Evolutionary conservation across 495 filamentous ascomycete genomes (phyloP), one percentile per base, ranked within the genome.

Genomic region (Jackrogersella minutella): DNA sequence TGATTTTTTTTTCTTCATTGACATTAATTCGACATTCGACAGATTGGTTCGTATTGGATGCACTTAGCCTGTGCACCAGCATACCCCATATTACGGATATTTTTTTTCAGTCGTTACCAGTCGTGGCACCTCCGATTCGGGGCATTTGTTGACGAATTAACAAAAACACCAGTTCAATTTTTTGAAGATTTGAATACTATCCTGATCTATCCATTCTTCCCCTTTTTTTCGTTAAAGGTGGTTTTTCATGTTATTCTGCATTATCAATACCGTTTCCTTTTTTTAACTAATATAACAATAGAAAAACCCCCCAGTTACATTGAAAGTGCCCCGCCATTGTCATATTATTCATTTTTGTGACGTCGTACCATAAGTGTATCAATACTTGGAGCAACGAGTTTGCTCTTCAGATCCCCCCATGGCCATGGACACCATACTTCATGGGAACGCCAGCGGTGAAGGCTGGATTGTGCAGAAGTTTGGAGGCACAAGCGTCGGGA

Each of bases 391-490:
- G 31, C n/a, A 24, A 37, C 37, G 22, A 44, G 36, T 43, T 52
- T 41, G 34, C 28, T 53, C 34, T 26, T 44, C 10, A 3, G 44
- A 3, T 30, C 11, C 36, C 36, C 33, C 19, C 31, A 41, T 44
- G 51, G 60, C 54, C 26, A 73, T 75, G 71, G 71, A 64, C 13
- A 30, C 56, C 13, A 36, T 61, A 50, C 53, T 49, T 40, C 57
- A 56, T 16, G 72, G 73, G 36, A 84, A 84, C 60, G 41, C 68
- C 49, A 72, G 64, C 64, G 60, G 60, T 17, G 72, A 72, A 11
- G 79, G 81, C 58, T 93, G 91, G 90, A 77, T 93, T n/a, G 89
- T 95, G 19, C 91, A 94, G 69, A 95, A 93, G 73, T 93, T 92
- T 72, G 90, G 91, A 44, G 91, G 91, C 47, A 94, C 90, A 19